These are phyloP conservation scores for Acacia confusa DNA, from an alignment of 306 rosid genomes.

Conservation along the genomic window DNA sequence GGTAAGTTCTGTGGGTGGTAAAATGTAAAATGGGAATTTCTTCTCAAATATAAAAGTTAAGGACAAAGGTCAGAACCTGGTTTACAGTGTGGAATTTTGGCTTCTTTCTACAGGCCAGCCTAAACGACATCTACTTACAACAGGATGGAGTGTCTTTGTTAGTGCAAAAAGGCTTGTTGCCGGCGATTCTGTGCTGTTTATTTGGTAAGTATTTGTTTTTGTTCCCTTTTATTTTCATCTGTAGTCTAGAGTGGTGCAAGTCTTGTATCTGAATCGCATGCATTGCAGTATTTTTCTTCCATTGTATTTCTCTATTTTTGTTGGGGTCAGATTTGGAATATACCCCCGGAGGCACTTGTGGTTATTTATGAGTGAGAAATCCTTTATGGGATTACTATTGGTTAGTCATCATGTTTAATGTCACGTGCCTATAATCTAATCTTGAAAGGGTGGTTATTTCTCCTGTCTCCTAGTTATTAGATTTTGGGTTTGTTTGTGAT, in stretches of 20 bases:
- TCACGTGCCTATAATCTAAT: not conserved
- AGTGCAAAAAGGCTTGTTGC: constrained; percentile 98
- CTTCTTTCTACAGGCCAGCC: constrained; percentile 80
- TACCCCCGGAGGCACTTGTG: not conserved
- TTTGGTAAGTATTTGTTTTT: constrained; percentile 63
- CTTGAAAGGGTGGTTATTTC: not conserved
- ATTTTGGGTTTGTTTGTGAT: not conserved
- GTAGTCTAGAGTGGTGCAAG: not conserved
- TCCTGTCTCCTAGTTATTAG: not conserved
- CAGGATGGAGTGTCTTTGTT: constrained; percentile 99
- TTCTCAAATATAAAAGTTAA: constrained; percentile 12
- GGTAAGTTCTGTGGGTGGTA: constrained; percentile 54
- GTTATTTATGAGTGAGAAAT: not conserved
- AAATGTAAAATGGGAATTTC: not conserved
- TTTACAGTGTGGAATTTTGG: not conserved
- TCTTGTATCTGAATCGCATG: not conserved
- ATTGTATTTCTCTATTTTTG: not conserved
- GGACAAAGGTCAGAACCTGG: not conserved
- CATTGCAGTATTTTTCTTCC: not conserved
- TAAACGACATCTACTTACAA: constrained; percentile 95
- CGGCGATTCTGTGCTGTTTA: constrained; percentile 95
- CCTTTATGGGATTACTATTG: not conserved
- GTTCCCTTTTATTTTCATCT: not conserved
- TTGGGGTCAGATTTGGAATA: not conserved
- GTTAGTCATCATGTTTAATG: not conserved